Evolutionary conservation across 2,329 filamentous ascomycete species (phyloP).

Genomic region (Colletotrichum tabaci): DNA sequence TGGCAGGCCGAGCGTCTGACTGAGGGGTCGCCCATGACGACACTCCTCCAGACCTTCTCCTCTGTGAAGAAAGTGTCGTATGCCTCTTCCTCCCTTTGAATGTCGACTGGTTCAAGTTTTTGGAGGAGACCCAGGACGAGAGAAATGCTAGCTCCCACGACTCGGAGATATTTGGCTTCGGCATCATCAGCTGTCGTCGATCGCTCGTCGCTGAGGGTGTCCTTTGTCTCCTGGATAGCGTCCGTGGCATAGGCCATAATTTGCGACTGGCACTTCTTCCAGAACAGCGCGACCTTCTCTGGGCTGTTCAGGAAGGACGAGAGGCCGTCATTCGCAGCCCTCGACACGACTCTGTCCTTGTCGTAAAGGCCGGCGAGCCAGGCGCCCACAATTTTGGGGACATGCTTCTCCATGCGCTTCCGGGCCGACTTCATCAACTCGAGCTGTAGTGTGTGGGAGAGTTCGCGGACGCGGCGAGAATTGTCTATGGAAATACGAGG

Average conservation of each 20-base stretch:
- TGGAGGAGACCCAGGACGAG: conserved; percentile 69
- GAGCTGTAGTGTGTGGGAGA: conserved; percentile 82
- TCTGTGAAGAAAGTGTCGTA: conserved; percentile 79
- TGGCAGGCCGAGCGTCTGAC: conserved; percentile 68
- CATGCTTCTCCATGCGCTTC: conserved; percentile 85
- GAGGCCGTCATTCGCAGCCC: conserved; percentile 84
- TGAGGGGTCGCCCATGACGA: conserved; percentile 72
- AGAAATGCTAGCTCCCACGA: conserved; percentile 71
- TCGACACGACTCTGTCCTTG: conserved; percentile 81
- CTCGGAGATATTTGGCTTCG: conserved; percentile 86
- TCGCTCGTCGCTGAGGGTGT: conserved; percentile 90
- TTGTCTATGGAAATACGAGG: conserved; percentile 93
- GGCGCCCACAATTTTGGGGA: conserved; percentile 85
- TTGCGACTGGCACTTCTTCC: conserved; percentile 84
- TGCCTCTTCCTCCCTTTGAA: conserved; percentile 71
- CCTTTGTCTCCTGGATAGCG: conserved; percentile 83
- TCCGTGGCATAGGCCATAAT: conserved; percentile 88
- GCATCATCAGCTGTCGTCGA: conserved; percentile 88
- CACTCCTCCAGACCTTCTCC: conserved; percentile 76
- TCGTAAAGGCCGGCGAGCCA: conserved; percentile 95
- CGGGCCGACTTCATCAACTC: conserved; percentile 75
- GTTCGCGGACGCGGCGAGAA: conserved; percentile 87
- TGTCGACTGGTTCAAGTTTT: conserved; percentile 64
- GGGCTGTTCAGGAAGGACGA: conserved; percentile 82
- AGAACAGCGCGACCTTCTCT: conserved; percentile 84